phyloP scores from a whole-genome alignment of 2,329 filamentous ascomycete genomes.

The Epichloe amarillans region DNA sequence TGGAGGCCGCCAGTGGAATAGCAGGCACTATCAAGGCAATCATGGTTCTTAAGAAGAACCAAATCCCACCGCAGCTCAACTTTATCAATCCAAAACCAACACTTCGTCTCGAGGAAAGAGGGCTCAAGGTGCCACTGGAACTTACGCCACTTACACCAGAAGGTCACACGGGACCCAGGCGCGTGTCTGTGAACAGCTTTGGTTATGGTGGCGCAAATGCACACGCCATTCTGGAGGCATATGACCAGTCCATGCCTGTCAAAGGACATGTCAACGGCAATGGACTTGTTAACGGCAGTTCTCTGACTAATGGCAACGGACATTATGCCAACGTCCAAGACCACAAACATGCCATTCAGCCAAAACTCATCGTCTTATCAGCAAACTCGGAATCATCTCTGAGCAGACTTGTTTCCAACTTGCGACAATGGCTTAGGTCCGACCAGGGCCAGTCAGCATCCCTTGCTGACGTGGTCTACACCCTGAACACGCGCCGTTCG shows the following conservation, averaged over 20 bases:
- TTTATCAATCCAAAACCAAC: slow-evolving; percentile 11
- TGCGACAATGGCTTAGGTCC: no score
- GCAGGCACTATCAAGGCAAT: slow-evolving; percentile 13
- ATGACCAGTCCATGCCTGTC: background rate
- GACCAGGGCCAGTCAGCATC: no score
- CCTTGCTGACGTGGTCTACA: no score
- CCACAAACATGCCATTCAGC: no score
- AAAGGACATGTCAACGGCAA: no score
- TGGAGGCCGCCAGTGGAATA: slow-evolving; percentile 14
- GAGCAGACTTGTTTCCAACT: no score
- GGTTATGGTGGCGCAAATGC: slow-evolving; percentile 37
- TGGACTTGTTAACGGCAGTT: no score
- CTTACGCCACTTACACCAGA: background rate
- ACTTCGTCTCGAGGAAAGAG: slow-evolving; percentile 15
- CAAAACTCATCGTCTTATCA: no score
- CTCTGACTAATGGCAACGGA: no score
- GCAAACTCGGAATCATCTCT: no score
- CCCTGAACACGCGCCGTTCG: no score
- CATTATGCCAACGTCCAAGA: no score
- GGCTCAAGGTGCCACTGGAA: slow-evolving; percentile 10
- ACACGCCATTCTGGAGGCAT: slow-evolving; percentile 25
- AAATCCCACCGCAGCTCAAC: slow-evolving; percentile 11
- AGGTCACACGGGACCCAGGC: slow-evolving; percentile 4
- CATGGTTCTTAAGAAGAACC: slow-evolving; percentile 7
- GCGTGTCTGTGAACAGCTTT: slow-evolving; percentile 33